Evolutionary conservation across 176 grass and related monocot species (phyloP).

Genomic region (Olyra latifolia): DNA sequence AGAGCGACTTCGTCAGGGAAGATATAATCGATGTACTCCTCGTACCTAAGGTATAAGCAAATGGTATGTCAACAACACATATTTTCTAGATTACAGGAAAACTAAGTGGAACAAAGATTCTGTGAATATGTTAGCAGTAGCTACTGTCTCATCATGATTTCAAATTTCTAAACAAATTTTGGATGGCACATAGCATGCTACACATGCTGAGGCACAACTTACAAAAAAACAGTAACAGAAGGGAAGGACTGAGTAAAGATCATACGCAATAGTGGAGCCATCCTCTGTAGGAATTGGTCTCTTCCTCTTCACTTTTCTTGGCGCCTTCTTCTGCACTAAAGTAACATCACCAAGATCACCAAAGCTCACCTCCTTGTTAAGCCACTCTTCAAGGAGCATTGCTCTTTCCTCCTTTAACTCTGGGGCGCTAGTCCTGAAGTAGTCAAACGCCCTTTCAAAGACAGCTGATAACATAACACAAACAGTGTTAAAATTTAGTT

Average conservation of each 20-base stretch:
- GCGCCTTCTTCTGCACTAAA: slow-evolving; percentile 83
- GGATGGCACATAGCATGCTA: not conserved
- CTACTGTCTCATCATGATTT: not conserved
- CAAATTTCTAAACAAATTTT: not conserved
- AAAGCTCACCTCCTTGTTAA: slow-evolving; percentile 79
- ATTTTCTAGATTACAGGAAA: not conserved
- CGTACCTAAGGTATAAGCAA: slow-evolving; percentile 55
- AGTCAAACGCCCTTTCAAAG: slow-evolving; percentile 84
- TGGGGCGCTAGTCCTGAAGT: slow-evolving; percentile 71
- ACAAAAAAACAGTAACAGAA: not conserved
- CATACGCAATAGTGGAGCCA: slow-evolving; percentile 74
- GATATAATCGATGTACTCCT: slow-evolving; percentile 92
- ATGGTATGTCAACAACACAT: slow-evolving; percentile 37
- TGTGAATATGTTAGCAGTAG: not conserved
- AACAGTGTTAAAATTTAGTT: not conserved
- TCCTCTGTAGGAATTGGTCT: slow-evolving; percentile 72
- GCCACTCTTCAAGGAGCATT: slow-evolving; percentile 95
- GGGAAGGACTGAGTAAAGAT: slow-evolving; percentile 12
- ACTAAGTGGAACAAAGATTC: not conserved
- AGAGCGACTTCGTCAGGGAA: slow-evolving; percentile 84
- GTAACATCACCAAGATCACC: slow-evolving; percentile 67
- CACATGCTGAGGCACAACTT: not conserved
- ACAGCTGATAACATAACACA: slow-evolving; percentile 49
- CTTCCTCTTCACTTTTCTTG: slow-evolving; percentile 92
- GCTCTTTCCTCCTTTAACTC: slow-evolving; percentile 94